These are phyloP conservation scores for Boletellus deceptivus DNA, from an alignment of 1,284 basidiomycete species.

Conservation along the genomic window DNA sequence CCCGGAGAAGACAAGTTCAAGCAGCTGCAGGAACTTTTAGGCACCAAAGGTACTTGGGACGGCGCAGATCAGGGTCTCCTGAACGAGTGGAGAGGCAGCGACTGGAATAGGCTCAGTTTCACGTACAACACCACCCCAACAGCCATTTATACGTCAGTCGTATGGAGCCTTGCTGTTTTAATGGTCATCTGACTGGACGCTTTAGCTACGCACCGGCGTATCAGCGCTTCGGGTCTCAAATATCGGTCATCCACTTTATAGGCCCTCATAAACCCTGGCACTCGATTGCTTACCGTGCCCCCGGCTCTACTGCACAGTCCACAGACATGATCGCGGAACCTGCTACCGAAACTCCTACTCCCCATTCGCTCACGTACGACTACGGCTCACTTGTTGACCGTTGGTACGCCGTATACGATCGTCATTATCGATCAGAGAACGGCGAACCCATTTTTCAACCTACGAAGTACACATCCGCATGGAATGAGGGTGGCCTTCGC, in stretches of 20 bases:
- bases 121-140: slow-evolving; percentile 97
- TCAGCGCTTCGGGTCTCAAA: slow-evolving; percentile 85
- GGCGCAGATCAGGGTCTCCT: slow-evolving; percentile 96
- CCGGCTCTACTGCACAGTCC: slow-evolving; percentile 39
- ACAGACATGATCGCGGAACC: slow-evolving; percentile 24
- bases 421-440: slow-evolving; percentile 66
- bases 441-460: slow-evolving; percentile 54
- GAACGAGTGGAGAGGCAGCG: slow-evolving; percentile 86
- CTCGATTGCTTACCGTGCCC: slow-evolving; percentile 62
- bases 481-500: slow-evolving; percentile 39
- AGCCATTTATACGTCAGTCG: slow-evolving; percentile 90
- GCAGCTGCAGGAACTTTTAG: slow-evolving; percentile 66
- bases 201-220: slow-evolving; percentile 92
- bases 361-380: slow-evolving; percentile 57
- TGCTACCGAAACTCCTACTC: slow-evolving; percentile 21
- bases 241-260: slow-evolving; percentile 93
- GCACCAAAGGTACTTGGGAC: slow-evolving; percentile 87
- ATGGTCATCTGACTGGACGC: slow-evolving; percentile 25
- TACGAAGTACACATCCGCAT: slow-evolving; percentile 27
- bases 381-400: slow-evolving; percentile 80
- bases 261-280: slow-evolving; percentile 94
- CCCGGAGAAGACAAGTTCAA: slow-evolving; percentile 84
- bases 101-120: slow-evolving; percentile 93
- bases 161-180: slow-evolving; percentile 19
- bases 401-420: slow-evolving; percentile 92